Conservation (phyloP, 2,329 filamentous ascomycete genomes). For the Calonectria naviculata region DNA sequence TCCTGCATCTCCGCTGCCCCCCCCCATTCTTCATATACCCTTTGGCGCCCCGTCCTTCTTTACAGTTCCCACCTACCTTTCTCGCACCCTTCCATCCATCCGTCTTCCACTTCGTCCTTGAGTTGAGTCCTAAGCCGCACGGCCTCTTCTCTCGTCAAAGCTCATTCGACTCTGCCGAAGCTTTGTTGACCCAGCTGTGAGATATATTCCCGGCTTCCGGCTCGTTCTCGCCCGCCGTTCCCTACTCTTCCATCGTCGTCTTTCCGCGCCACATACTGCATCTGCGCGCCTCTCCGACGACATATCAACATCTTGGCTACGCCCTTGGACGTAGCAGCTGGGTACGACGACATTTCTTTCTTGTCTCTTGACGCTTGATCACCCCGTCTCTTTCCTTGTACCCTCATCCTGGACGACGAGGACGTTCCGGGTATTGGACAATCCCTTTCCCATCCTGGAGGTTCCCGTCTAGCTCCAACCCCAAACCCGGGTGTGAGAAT, state of each 20-base stretch:
- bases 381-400: slow-evolving; percentile 11
- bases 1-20: slow-evolving; percentile 26
- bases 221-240: slow-evolving; percentile 24
- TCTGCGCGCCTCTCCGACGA: slow-evolving; percentile 25
- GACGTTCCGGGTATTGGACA: slow-evolving; percentile 30
- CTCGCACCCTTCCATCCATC: slow-evolving; percentile 24
- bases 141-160: slow-evolving; percentile 23
- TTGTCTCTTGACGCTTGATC: slow-evolving; percentile 20
- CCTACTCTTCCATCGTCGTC: slow-evolving; percentile 24
- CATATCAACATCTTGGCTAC: slow-evolving; percentile 25
- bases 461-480: slow-evolving; percentile 33
- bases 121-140: slow-evolving; percentile 26
- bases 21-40: slow-evolving; percentile 40
- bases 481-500: slow-evolving; percentile 37
- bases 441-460: slow-evolving; percentile 31
- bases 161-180: background rate
- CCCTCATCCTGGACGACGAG: slow-evolving; percentile 7
- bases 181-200: slow-evolving; percentile 11
- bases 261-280: slow-evolving; percentile 22
- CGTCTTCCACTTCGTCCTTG: slow-evolving; percentile 20
- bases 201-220: slow-evolving; percentile 28
- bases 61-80: slow-evolving; percentile 41
- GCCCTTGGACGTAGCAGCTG: slow-evolving; percentile 30
- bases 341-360: slow-evolving; percentile 36
- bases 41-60: slow-evolving; percentile 37